Evolutionary conservation across 1,139 yeast species (phyloP), one percentile per base, ranked within the genome.

Genomic region (Suhomyces anneliseae): DNA sequence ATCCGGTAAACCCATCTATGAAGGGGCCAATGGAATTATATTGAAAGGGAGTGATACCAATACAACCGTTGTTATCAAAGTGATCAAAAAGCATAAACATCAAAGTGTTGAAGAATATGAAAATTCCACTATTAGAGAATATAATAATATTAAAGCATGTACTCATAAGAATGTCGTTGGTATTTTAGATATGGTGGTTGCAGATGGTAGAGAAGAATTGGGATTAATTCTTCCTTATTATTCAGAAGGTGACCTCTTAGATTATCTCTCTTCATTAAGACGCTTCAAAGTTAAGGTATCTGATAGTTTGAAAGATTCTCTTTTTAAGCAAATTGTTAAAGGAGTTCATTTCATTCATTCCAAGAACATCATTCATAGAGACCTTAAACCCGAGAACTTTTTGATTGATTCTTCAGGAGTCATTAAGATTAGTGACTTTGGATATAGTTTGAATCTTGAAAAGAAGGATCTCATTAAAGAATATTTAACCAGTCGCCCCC

Each of bases 331-430:
- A 52, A 67, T 79, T 4, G 64, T 75, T 9, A 65, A 66, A 42
- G 83, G 79, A 0, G 77, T 79, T 7, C 63, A 68, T 38, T 76
- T 61, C 52, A 59, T 81, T 34, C 85, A 81, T 56, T 49, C 61
- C 7, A 61, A 68, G 26, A 61, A 64, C 14, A 71, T 81, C 5
- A 76, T 69, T 6, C 85, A 81, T 57, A 61, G 84, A 12, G 85
- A 81, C 54, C 61, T 81, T 40, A 81, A 81, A 55, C 84, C 84
- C 1, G 85, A 80, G 53, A 81, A 81, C 55, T 68, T 76, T 34
- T 57, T 81, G 33, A 70, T 80, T 36, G 82, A 74, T 54, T 59
- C 58, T 7, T 56, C 63, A 9, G 85, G 85, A 0, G 60, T 62
- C 2, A 61, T 80, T 14, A 75, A 76, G 46, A 67, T 79, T 36